These are phyloP conservation scores for Pichia nanzhaoensis DNA, from an alignment of 805 yeast species.

Conservation along the genomic window DNA sequence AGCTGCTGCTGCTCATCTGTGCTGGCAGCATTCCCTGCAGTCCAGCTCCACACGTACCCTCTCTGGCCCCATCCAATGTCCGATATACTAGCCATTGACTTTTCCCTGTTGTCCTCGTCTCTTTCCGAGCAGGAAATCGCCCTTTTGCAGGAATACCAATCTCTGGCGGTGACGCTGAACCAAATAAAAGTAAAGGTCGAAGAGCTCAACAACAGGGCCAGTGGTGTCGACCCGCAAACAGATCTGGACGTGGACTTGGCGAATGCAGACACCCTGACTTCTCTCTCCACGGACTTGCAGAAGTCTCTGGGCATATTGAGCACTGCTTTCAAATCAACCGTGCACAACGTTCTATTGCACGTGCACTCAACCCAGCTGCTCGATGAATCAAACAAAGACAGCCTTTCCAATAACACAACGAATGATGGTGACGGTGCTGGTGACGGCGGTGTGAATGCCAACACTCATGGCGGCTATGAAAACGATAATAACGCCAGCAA, in stretches of 20 bases:
- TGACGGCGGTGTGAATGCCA: not conserved
- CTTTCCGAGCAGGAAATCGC: slow-evolving; percentile 26
- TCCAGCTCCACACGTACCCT: no score
- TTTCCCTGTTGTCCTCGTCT: slow-evolving; percentile 1
- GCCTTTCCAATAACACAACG: slow-evolving; percentile 17
- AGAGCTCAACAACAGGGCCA: slow-evolving; percentile 13
- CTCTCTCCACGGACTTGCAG: slow-evolving; percentile 10
- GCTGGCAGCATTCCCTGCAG: no score
- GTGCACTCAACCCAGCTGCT: slow-evolving; percentile 8
- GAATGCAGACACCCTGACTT: slow-evolving; percentile 1
- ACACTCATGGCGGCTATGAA: not conserved
- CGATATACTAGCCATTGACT: slow-evolving; percentile 7
- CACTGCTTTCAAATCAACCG: slow-evolving; percentile 25
- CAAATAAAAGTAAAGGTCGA: slow-evolving; percentile 21
- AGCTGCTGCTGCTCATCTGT: no score
- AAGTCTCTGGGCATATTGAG: slow-evolving; percentile 23
- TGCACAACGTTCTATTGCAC: slow-evolving; percentile 19
- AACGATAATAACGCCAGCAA: not conserved
- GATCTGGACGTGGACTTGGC: not conserved
- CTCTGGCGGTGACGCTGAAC: slow-evolving; percentile 29
- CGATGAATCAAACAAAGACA: slow-evolving; percentile 6
- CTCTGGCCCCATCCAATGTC: no score
- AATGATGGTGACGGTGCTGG: not conserved
- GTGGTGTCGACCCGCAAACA: not conserved
- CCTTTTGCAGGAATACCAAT: slow-evolving; percentile 35